A percentile compares a stretch with the other conserved stretches of the same genome.
Conservation (phyloP, 805 yeast genomes). For the Candida chilensis region DNA sequence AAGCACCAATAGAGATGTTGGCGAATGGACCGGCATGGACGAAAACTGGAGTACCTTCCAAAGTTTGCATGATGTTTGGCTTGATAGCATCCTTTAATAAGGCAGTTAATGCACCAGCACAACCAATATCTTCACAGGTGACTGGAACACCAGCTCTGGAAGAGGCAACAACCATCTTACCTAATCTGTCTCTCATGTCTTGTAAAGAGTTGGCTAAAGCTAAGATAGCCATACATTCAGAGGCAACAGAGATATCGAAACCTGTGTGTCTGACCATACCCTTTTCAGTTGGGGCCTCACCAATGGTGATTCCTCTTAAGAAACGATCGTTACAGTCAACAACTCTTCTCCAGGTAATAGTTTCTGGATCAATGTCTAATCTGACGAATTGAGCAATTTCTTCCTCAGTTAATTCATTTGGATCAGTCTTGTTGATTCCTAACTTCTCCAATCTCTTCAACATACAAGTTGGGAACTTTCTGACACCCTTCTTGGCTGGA, state of each 20-base stretch:
- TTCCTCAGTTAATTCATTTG: slow-evolving; percentile 63
- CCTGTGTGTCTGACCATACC: slow-evolving; percentile 69
- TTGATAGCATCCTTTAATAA: slow-evolving; percentile 73
- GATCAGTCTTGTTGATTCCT: slow-evolving; percentile 62
- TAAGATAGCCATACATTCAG: slow-evolving; percentile 79
- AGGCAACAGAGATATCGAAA: slow-evolving; percentile 78
- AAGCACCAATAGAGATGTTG: slow-evolving; percentile 80
- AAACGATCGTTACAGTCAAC: slow-evolving; percentile 81
- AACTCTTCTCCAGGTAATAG: slow-evolving; percentile 77
- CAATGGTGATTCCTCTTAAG: slow-evolving; percentile 69
- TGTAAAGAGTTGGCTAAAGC: slow-evolving; percentile 64
- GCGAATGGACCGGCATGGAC: slow-evolving; percentile 90
- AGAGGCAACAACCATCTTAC: slow-evolving; percentile 67
- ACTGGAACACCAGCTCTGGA: slow-evolving; percentile 62
- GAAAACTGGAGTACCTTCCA: slow-evolving; percentile 82
- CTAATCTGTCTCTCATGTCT: slow-evolving; percentile 69
- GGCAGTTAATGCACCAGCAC: slow-evolving; percentile 83
- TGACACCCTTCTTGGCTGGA: slow-evolving; percentile 62
- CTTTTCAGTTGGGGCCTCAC: slow-evolving; percentile 76
- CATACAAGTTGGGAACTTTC: slow-evolving; percentile 64
- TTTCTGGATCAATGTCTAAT: slow-evolving; percentile 68
- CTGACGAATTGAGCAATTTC: slow-evolving; percentile 59
- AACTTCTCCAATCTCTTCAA: slow-evolving; percentile 55
- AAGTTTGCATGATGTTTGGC: slow-evolving; percentile 81
- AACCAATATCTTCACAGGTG: slow-evolving; percentile 77